These are phyloP conservation scores for Psilocybe cubensis DNA, from an alignment of 768 basidiomycete species.

Conservation along the genomic window DNA sequence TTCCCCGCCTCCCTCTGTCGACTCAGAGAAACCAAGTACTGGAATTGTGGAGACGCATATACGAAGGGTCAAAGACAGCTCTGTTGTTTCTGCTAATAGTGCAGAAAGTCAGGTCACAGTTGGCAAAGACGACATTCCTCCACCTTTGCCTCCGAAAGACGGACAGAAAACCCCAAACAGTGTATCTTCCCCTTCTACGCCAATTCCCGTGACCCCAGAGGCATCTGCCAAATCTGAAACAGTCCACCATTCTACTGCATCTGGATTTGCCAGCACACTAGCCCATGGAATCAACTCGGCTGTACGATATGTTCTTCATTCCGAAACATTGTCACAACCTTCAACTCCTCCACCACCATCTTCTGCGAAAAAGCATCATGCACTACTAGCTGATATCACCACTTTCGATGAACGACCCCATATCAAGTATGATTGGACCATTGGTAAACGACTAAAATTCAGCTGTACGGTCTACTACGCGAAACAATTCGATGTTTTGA, in stretches of 20 bases:
- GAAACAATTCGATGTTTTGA: conserved; percentile 72
- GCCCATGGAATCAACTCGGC: conserved; percentile 60
- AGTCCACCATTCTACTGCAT: conserved; percentile 29
- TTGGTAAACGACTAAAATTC: conserved; percentile 75
- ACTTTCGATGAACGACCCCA: conserved; percentile 75
- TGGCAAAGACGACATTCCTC: conserved; percentile 27
- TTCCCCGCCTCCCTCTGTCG: conserved; percentile 30
- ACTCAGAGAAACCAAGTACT: conserved; percentile 36
- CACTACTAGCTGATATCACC: conserved; percentile 44
- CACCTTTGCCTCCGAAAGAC: conserved; percentile 30
- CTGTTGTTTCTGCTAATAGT: conserved; percentile 41
- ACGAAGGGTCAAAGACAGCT: conserved; percentile 19
- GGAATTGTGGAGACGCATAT: background rate
- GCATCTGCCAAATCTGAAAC: conserved; percentile 5
- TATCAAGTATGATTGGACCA: conserved; percentile 81
- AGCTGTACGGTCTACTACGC: conserved; percentile 86
- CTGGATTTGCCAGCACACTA: conserved; percentile 48
- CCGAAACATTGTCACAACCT: conserved; percentile 30
- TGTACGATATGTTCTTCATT: conserved; percentile 59
- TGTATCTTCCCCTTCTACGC: background rate
- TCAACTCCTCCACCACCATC: conserved; percentile 30
- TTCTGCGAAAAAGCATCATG: conserved; percentile 43
- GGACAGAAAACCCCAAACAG: conserved; percentile 19
- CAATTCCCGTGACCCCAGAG: background rate
- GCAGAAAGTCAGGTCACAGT: conserved; percentile 44